Evolutionary conservation across 2,329 filamentous ascomycete species (phyloP).

Genomic region (Amauroascus niger): DNA sequence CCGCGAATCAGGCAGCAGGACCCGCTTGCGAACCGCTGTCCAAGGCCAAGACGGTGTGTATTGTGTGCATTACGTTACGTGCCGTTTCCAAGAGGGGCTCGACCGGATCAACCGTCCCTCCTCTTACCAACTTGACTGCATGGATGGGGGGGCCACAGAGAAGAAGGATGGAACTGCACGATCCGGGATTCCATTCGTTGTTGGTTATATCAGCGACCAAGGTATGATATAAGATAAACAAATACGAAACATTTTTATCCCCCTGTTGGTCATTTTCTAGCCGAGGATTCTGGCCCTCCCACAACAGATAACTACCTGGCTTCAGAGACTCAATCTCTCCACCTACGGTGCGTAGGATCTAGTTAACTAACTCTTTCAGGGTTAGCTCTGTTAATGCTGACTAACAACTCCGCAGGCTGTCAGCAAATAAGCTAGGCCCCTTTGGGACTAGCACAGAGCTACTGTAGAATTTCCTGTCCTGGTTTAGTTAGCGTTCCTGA

Average conservation of each 20-base stretch:
- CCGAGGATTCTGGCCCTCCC: not conserved
- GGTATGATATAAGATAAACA: not conserved
- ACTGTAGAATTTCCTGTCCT: no score
- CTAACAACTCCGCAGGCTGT: no score
- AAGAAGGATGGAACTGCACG: not conserved
- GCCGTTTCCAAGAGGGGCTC: slow-evolving; percentile 11
- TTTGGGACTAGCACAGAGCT: no score
- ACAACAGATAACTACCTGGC: no score
- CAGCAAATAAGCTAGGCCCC: no score
- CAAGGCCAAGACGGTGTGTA: slow-evolving; percentile 3
- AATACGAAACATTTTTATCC: not conserved
- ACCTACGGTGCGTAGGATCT: no score
- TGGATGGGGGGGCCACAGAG: not conserved
- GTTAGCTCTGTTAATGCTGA: no score
- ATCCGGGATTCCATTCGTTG: not conserved
- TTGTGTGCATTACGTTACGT: not conserved
- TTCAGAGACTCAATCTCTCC: no score
- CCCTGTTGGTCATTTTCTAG: not conserved
- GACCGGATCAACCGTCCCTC: slow-evolving; percentile 2
- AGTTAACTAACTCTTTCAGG: no score
- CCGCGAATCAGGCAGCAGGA: not conserved
- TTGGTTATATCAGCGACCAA: not conserved
- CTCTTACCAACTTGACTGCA: not conserved
- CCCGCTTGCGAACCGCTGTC: not conserved
- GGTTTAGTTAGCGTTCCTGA: no score